Base-by-base conservation (phyloP, 2,329 filamentous ascomycete species). In the Aspergillus spinulosporus region DNA sequence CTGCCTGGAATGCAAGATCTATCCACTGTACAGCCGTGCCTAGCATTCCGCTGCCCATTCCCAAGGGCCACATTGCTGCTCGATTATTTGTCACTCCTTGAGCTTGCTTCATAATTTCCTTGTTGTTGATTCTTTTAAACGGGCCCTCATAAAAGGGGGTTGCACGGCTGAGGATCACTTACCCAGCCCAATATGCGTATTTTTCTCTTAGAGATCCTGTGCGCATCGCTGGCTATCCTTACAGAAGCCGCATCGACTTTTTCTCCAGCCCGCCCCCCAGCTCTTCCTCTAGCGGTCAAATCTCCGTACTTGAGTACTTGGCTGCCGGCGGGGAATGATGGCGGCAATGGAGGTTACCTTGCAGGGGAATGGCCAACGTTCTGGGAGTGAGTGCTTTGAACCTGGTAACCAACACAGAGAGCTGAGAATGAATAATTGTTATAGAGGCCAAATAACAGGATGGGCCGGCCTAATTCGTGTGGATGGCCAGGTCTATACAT, bases 261-360 rank as follows among this genome's bases (percentile, higher is more conserved):
- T 67, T 78, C 74, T 36, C 87, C 87, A 34, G 81, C 83, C 36
- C 80, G 85, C 5, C 87, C 87, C 42, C 88, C 88, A 12, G 81
- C 88, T 1, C 78, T 89, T 29, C 89, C 89, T 9, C 73, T 93
- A 34, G 88, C 88, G 43, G 89, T 92, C 44, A 85, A 84, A 59
- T 88, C 85, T 7, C 89, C 89, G 0, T 93, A 92, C 63, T 73
- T 92, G 12, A 90, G 84, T 67, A 83, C 85, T 11, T 90, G 88
- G 87, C 78, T 88, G 42, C 74, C 82, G 56, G 85, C 81, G 7
- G 86, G 85, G 1, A 82, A 76, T 29, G 79, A 85, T 68, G 83
- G 81, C 21, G 82, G 83, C 7, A 84, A 87, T 66, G 85, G 85
- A 34, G 87, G 86, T 1, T 82, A 87, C 57, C 78, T 92, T 31